Conservation (phyloP, 1,284 basidiomycete genomes). For the Salmacisia buchloeana region DNA sequence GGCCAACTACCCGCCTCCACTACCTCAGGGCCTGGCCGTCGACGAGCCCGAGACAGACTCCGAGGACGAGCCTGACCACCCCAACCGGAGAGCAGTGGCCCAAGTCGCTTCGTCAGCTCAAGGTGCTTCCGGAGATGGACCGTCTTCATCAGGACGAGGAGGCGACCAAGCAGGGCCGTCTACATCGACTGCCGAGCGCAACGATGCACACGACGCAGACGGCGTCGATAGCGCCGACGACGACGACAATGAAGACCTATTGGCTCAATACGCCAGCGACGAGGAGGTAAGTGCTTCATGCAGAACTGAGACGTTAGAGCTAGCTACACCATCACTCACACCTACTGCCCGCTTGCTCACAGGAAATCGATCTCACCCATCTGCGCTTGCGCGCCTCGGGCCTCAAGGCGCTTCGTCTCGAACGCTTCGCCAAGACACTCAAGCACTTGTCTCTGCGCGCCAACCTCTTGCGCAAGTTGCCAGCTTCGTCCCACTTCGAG, state of each 20-base stretch:
- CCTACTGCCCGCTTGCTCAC: background rate
- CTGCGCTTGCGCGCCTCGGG: conserved; percentile 63
- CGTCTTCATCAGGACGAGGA: too few species aligned
- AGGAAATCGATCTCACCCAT: conserved; percentile 72
- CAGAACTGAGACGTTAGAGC: background rate
- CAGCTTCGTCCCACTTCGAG: conserved; percentile 49
- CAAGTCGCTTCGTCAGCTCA: background rate
- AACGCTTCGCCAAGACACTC: conserved; percentile 66
- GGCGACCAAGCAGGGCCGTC: too few species aligned
- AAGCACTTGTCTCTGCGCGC: conserved; percentile 80
- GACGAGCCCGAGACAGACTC: conserved; percentile 5
- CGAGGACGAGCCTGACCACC: conserved; percentile 2
- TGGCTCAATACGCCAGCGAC: background rate
- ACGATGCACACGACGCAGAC: background rate
- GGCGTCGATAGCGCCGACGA: conserved; percentile 2
- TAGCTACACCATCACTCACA: background rate
- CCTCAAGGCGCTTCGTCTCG: conserved; percentile 59
- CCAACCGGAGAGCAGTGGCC: background rate
- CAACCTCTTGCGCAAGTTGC: conserved; percentile 71
- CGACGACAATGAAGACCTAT: conserved; percentile 1
- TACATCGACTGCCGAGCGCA: background rate
- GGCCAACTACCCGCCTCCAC: background rate
- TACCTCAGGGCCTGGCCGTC: background rate
- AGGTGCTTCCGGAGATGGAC: too few species aligned
- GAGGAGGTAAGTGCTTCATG: background rate